Base-by-base conservation (phyloP, 1,284 basidiomycete species). In the Apiotrichum laibachii region DNA sequence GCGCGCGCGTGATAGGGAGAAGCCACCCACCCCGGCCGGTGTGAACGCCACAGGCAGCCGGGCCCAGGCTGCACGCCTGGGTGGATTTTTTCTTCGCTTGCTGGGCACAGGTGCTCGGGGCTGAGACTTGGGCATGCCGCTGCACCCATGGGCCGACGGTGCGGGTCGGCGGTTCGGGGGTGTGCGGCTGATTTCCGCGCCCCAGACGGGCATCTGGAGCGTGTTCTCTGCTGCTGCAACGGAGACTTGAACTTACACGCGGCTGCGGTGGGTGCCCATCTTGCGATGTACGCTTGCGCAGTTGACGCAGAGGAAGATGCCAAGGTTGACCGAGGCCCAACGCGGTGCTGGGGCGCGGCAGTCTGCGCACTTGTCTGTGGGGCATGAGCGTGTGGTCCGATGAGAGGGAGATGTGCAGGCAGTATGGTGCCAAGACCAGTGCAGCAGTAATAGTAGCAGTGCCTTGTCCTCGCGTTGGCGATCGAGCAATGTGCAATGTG, bases 311-410 rank as follows among this genome's bases (percentile, higher is more conserved):
- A 77, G 66, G 60, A 72, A 75, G 26, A 74, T 72, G 47, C 76
- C 75, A 16, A 77, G 68, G 59, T 76, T 78, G 52, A 75, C 69
- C 21, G 61, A 66, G 12, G 77, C 77, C 77, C 77, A 79, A 47
- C 77, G 64, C 7, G 77, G 77, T 35, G 73, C 67, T 3, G 67
- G 46, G 0, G 72, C 62, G 53, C 68, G 69, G 58, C 77, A 79
- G 62, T 79, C 77, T 45, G 77, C 77, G 60, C 77, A 79, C 33
- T 47, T 66, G 42, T 74, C 77, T 78, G 55, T 2, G 3, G 34
- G 19, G 16, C 44, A 21, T 47, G 26, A 4, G n/a, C n/a, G 22
- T n/a, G 34, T 16, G 26, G 43, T 18, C 10, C 10, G 21, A 39
- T 40, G 39, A n/a, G 22, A 33, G 15, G 7, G 19, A 35, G 4